phyloP scores from a whole-genome alignment of 192 early-diverging fungal genomes.

The Entomortierella lignicola region DNA sequence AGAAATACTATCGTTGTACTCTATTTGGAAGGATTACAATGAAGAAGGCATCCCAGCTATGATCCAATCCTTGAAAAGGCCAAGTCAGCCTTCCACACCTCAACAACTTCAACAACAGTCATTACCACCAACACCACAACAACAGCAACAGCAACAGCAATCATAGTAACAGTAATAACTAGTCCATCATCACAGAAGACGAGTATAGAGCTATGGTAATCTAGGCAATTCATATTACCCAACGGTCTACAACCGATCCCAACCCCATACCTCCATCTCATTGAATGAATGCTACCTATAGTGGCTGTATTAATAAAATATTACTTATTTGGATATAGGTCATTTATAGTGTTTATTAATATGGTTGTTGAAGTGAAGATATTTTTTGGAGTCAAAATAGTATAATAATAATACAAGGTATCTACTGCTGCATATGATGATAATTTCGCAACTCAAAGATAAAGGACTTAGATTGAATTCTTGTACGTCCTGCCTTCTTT shows the following conservation, averaged over 20 bases:
- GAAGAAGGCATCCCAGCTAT: slow-evolving; percentile 68
- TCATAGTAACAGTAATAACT: background rate
- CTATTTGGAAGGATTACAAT: slow-evolving; percentile 71
- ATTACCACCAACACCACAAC: slow-evolving; percentile 4
- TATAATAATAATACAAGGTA: background rate
- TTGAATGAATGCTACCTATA: no score
- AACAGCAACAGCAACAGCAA: background rate
- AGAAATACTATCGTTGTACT: slow-evolving; percentile 79
- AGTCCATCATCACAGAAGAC: no score
- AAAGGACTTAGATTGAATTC: slow-evolving; percentile 19
- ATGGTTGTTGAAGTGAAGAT: no score
- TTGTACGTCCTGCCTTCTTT: slow-evolving; percentile 50
- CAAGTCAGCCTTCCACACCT: slow-evolving; percentile 7
- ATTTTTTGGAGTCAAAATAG: background rate
- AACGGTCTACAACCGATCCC: no score
- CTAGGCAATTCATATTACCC: no score
- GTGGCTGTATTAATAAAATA: no score
- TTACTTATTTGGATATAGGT: no score
- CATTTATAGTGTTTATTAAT: no score
- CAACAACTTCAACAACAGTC: slow-evolving; percentile 19
- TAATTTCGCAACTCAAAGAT: background rate
- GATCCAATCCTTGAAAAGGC: slow-evolving; percentile 54
- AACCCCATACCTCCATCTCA: no score
- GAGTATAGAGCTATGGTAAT: no score
- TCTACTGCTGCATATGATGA: background rate